Evolutionary conservation across 1,284 basidiomycete genomes (phyloP).

Genomic region (Malassezia sp.): DNA sequence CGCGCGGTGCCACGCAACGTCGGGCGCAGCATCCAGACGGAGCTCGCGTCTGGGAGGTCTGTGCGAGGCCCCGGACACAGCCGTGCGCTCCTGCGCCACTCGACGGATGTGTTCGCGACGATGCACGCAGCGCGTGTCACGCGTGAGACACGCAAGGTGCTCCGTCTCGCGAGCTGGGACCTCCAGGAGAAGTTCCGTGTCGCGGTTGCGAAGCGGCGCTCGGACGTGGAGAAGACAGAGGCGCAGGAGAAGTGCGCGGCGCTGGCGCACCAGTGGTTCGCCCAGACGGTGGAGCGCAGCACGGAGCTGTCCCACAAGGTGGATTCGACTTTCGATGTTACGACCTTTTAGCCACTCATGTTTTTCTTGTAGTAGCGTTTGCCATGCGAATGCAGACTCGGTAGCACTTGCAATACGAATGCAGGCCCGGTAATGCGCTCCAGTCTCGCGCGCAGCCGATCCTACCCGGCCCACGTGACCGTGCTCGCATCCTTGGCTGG

Average conservation of each 20-base stretch:
- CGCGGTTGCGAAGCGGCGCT: conserved; percentile 63
- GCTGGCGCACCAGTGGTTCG: conserved; percentile 30
- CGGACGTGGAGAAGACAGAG: conserved; percentile 47
- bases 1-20: conserved; percentile 73
- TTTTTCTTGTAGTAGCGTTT: too few relatives aligned
- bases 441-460: too few relatives aligned
- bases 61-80: background rate
- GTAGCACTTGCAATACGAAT: too few relatives aligned
- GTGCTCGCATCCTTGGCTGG: too few relatives aligned
- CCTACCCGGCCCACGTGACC: too few relatives aligned
- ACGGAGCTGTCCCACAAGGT: conserved; percentile 1
- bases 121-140: conserved; percentile 62
- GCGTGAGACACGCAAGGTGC: conserved; percentile 83
- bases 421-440: too few relatives aligned
- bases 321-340: conserved; percentile 1
- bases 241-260: conserved; percentile 32
- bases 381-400: too few relatives aligned
- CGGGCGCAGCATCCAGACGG: conserved; percentile 32
- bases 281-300: conserved; percentile 17
- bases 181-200: conserved; percentile 68
- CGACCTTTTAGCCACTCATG: background rate
- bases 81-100: conserved; percentile 6
- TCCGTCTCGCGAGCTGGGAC: conserved; percentile 85
- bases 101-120: conserved; percentile 54
- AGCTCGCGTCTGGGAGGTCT: conserved; percentile 18